Percentiles rank a stretch among this genome's conserved stretches.
Conservation (phyloP, 352 stramenopile species). For the Globisporangium megalacanthum region DNA sequence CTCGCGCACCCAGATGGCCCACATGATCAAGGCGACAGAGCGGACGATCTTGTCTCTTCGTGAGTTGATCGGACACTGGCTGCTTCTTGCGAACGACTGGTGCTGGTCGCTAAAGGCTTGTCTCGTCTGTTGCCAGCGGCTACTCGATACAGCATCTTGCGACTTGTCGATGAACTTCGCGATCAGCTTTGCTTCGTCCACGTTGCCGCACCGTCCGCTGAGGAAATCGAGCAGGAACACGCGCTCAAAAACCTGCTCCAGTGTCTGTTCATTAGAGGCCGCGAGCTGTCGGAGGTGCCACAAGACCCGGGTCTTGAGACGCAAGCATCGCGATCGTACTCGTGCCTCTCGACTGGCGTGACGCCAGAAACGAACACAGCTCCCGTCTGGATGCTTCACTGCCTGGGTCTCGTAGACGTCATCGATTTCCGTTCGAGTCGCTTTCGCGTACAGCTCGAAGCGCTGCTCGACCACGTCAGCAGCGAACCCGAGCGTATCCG, state of each 20-base stretch:
- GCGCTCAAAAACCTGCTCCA: conserved; percentile 7
- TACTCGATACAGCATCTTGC: conserved; percentile 8
- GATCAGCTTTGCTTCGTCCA: conserved; percentile 11
- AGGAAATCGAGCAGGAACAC: conserved; percentile 16
- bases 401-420: not conserved
- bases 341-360: conserved; percentile 6
- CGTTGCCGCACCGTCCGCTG: conserved; percentile 1
- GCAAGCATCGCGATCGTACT: conserved; percentile 5
- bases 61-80: not conserved
- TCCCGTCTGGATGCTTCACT: not conserved
- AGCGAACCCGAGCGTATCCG: not conserved
- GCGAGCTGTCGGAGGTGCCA: conserved; percentile 11
- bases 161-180: conserved; percentile 10
- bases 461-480: not conserved
- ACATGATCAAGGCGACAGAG: conserved; percentile 23
- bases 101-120: conserved; percentile 4
- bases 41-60: conserved; percentile 22
- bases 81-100: not conserved
- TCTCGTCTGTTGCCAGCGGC: conserved; percentile 2
- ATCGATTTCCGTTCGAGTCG: not conserved
- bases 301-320: conserved; percentile 5
- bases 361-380: conserved; percentile 4
- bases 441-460: conserved; percentile 4
- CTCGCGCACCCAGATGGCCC: conserved; percentile 39
- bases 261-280: not conserved